Evolutionary conservation across 2,329 filamentous ascomycete species (phyloP), one percentile per base, ranked within the genome.

Genomic region (Thielaviopsis populi): DNA sequence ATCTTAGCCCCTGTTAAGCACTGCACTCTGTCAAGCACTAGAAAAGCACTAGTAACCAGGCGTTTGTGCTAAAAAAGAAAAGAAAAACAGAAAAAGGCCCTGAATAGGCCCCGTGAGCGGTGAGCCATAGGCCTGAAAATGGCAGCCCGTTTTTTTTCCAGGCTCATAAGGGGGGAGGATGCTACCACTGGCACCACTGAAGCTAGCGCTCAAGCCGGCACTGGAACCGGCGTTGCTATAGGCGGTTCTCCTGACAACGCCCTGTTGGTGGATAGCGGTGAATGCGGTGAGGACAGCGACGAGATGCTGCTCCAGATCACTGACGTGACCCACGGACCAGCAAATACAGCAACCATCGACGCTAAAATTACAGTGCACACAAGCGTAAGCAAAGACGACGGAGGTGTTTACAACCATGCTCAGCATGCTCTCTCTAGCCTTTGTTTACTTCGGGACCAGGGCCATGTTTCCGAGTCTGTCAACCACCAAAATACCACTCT

Each of bases 381-480:
- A 27, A n/a, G 10, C 69, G 71, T 70, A 70, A 74, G 73, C 70
- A 68, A 74, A 74, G 76, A 75, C 74, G 68, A 68, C 66, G 69
- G 69, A 65, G 46, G 19, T 50, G 17, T n/a, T 22, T 19, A 24
- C 13, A 22, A 50, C 46, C 24, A 50, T 19, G 22, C 46, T 50
- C 46, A 27, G 33, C 33, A 74, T 69, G 70, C 71, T 69, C 75
- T 75, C 72, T 73, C 74, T 69, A 71, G 73, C 70, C 73, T 75
- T 74, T 77, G 75, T 77, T 77, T 77, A 77, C 74, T 73, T 66
- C 46, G 11, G 24, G 46, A 50, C 7, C 22, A 24, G 46, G 46
- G 19, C 46, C 24, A 13, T 50, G 46, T 50, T 50, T 50, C 46
- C 19, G 22, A 50, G 22, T 8, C 46, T 50, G 63, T 42, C 43